Percentiles rank a stretch among this genome's conserved stretches.
phyloP scores from a whole-genome alignment of 495 filamentous ascomycete genomes.

The Durotheca rogersii region DNA sequence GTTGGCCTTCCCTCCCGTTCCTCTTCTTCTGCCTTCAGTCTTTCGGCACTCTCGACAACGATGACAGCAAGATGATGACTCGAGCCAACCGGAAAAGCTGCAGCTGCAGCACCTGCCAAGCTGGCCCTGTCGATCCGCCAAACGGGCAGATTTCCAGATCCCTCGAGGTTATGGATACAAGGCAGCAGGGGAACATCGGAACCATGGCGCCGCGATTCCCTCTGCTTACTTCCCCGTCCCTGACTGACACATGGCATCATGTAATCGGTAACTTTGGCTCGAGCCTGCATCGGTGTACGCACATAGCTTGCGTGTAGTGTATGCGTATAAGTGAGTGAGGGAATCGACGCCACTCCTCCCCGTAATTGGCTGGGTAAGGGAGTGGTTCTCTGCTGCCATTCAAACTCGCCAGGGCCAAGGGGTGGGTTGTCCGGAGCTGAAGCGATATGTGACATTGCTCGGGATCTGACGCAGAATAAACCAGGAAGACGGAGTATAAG shows the following conservation, averaged over 20 bases:
- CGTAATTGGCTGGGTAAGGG: conserved; percentile 15
- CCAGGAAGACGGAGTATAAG: background rate
- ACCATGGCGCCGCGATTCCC: conserved; percentile 10
- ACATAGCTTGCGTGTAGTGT: too few relatives aligned
- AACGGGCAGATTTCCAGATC: conserved; percentile 18
- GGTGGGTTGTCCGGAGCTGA: conserved; percentile 10
- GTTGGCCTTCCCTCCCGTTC: background rate
- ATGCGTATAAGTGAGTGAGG: too few relatives aligned
- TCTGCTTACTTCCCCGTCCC: conserved; percentile 25
- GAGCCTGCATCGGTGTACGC: too few relatives aligned
- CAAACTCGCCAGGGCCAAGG: conserved; percentile 11
- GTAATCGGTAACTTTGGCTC: conserved; percentile 18
- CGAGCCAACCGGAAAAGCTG: background rate
- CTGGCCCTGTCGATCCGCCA: conserved; percentile 2
- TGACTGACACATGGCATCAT: conserved; percentile 8
- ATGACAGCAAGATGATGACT: too few relatives aligned
- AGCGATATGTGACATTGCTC: conserved; percentile 20
- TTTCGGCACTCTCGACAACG: too few relatives aligned
- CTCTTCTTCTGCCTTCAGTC: background rate
- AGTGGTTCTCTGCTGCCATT: conserved; percentile 14
- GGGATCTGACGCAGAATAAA: conserved; percentile 26
- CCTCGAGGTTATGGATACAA: conserved; percentile 7
- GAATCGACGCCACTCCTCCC: conserved; percentile 1
- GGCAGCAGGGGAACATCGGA: background rate
- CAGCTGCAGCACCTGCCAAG: background rate